These are phyloP conservation scores for Exophiala xenobiotica DNA, from an alignment of 2,329 filamentous ascomycete species.

Conservation along the genomic window DNA sequence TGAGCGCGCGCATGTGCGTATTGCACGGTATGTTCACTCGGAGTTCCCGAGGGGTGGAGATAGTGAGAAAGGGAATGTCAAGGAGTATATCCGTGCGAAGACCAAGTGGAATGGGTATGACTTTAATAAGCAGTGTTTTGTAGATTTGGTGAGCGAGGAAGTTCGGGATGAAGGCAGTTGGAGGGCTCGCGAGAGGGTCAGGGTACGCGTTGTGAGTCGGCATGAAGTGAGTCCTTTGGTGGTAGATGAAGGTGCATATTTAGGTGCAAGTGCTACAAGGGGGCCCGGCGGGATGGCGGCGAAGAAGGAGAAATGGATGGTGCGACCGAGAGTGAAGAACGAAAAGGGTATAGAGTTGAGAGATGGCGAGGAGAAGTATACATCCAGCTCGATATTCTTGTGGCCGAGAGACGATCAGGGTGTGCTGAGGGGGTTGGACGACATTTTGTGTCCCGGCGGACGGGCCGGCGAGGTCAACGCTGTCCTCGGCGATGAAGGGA, in stretches of 20 bases:
- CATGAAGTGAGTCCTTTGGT: constrained; percentile 43
- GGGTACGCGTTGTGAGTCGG: constrained; percentile 44
- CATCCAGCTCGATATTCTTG: constrained; percentile 39
- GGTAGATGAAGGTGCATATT: constrained; percentile 29
- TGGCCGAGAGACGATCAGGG: constrained; percentile 41
- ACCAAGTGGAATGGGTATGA: constrained; percentile 47
- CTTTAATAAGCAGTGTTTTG: constrained; percentile 40
- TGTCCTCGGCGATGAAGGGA: constrained; percentile 40
- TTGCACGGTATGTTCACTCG: constrained; percentile 40
- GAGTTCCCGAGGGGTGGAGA: constrained; percentile 36
- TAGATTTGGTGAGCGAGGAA: constrained; percentile 47
- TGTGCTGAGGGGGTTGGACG: constrained; percentile 38
- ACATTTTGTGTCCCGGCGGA: constrained; percentile 41
- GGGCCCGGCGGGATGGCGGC: neutral
- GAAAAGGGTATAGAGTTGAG: constrained; percentile 33
- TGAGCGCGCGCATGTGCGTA: constrained; percentile 39
- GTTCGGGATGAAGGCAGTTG: constrained; percentile 30
- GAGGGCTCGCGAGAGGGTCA: constrained; percentile 40
- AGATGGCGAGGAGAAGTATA: constrained; percentile 41
- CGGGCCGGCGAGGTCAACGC: constrained; percentile 37
- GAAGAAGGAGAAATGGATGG: constrained; percentile 7
- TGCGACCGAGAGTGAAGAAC: constrained; percentile 35
- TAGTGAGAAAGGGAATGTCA: constrained; percentile 29
- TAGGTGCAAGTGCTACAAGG: constrained; percentile 26
- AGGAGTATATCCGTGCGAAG: constrained; percentile 45